Base-by-base conservation (phyloP, 2,329 filamentous ascomycete species). In the Ophiocordyceps australis region DNA sequence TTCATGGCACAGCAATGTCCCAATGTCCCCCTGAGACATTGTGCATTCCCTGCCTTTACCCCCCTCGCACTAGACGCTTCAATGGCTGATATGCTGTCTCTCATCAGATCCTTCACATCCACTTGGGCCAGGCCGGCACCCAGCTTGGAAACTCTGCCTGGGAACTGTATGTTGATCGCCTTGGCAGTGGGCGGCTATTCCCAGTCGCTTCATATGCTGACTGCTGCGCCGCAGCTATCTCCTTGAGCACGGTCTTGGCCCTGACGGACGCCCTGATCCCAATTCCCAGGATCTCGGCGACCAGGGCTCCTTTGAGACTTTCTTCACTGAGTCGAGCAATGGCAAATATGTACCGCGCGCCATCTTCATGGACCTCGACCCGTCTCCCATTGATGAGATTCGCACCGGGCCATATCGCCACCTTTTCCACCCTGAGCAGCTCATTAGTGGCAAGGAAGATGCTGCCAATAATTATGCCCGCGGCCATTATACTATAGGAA, bases 381-480 rank as follows among this genome's bases (percentile, higher is more conserved):
- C 74, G 28, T 77, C 73, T 29, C 73, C 73, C 32, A 74, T 78
- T 39, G 74, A 78, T 41, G 74, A 78, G 60, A 76, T 78, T 53
- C 68, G 73, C 32, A 77, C 71, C 28, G 72, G 73, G 32, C 33
- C 42, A 36, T 78, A 76, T 55, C 68, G 70, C 40, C 62, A 72
- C 45, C 65, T 78, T 32, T 78, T 76, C 61, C 73, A 78, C 54
- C 73, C 73, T 23, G 73, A 78, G 58, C 60, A 73, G 39, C 52
- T 78, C 45, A 69, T 78, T 46, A 77, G 66, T 50, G 73, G 73
- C 53, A 78, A 78, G 62, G 74, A 78, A 51, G 74, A 78, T 64
- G 73, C 74, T 31, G 71, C 73, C 55, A 78, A 78, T 59, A 79
- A 79, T 62, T 79, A 78, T 43, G 74, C 74, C 38, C 73, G 73